These are phyloP conservation scores for Mucor piriformis DNA, from an alignment of 371 early-diverging fungal genomes.

Conservation along the genomic window DNA sequence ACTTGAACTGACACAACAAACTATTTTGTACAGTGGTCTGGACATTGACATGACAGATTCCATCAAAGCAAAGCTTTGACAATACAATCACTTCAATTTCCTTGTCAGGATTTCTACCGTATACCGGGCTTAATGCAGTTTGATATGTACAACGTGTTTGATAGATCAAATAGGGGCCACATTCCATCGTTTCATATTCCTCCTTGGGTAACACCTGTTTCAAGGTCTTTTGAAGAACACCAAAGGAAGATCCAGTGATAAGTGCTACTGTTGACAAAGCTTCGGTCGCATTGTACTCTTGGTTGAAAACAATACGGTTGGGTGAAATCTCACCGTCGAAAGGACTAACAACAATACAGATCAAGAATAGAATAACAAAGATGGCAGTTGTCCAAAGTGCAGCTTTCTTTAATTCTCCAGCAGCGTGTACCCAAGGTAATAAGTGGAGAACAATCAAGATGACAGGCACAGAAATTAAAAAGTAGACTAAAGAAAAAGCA, in stretches of 20 bases:
- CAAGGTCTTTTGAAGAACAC: slow-evolving; percentile 11
- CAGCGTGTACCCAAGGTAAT: slow-evolving; percentile 39
- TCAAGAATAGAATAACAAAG: slow-evolving; percentile 20
- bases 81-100: slow-evolving; percentile 4
- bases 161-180: slow-evolving; percentile 11
- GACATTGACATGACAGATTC: slow-evolving; percentile 12
- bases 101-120: slow-evolving; percentile 12
- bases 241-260: slow-evolving; percentile 21
- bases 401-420: slow-evolving; percentile 22
- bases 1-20: slow-evolving; percentile 29
- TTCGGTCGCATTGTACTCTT: slow-evolving; percentile 28
- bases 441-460: slow-evolving; percentile 28
- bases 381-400: slow-evolving; percentile 2
- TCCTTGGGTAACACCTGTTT: slow-evolving; percentile 9
- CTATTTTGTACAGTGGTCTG: slow-evolving; percentile 20
- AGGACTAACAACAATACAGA: slow-evolving; percentile 14
- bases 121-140: slow-evolving; percentile 17
- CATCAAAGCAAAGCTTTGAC: not conserved
- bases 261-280: slow-evolving; percentile 26
- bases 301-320: slow-evolving; percentile 36
- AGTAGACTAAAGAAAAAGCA: slow-evolving; percentile 37
- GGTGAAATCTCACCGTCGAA: slow-evolving; percentile 26
- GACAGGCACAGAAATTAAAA: slow-evolving; percentile 27
- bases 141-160: slow-evolving; percentile 27
- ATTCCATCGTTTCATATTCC: slow-evolving; percentile 18